These are phyloP conservation scores for Xylaria sp. DNA, from an alignment of 2,329 filamentous ascomycete genomes.

Conservation along the genomic window DNA sequence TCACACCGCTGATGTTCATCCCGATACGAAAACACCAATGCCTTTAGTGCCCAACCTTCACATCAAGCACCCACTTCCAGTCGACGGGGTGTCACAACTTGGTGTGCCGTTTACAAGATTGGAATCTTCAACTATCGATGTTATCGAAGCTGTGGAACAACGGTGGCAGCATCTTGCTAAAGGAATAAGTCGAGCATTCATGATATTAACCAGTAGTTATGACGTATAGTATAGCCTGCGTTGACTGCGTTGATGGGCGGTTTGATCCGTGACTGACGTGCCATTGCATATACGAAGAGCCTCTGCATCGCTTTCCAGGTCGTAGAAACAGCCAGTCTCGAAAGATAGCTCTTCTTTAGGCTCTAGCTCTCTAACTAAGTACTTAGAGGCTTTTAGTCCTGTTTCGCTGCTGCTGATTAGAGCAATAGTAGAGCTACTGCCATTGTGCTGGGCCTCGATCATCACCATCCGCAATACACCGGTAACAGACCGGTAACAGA, in stretches of 20 bases:
- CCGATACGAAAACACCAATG: constrained; percentile 27
- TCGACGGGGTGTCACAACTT: background rate
- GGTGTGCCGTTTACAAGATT: background rate
- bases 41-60: constrained; percentile 11
- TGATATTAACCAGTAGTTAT: constrained; percentile 4
- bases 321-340: background rate
- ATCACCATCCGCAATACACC: constrained; percentile 13
- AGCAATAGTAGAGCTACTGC: background rate
- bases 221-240: constrained; percentile 3
- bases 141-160: background rate
- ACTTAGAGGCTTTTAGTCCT: constrained; percentile 31
- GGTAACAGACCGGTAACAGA: constrained; percentile 5
- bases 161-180: background rate
- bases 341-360: constrained; percentile 19
- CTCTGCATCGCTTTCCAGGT: constrained; percentile 17
- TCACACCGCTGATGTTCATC: constrained; percentile 5
- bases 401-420: constrained; percentile 12
- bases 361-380: constrained; percentile 7
- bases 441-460: constrained; percentile 20
- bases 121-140: background rate
- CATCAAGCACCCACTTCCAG: background rate
- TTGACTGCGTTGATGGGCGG: background rate
- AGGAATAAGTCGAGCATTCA: background rate
- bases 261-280: constrained; percentile 33
- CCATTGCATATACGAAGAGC: constrained; percentile 46